Evolutionary conservation across 2,329 filamentous ascomycete species (phyloP).

Genomic region (Paramyrothecium roridum): DNA sequence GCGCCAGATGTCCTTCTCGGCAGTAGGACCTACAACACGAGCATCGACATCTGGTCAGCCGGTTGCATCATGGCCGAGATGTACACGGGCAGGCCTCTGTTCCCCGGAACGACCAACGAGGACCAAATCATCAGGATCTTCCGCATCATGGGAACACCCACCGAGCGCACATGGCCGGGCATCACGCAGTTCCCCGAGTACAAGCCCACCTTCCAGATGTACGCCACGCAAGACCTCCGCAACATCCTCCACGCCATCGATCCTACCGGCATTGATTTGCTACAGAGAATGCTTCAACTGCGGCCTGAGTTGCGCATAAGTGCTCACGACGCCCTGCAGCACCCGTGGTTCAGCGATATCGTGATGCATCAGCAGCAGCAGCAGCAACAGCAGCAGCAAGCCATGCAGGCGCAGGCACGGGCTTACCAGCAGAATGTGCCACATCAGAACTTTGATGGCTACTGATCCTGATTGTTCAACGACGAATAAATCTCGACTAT

Average conservation of each 20-base stretch:
- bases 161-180: slow-evolving; percentile 91
- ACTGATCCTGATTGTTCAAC: slow-evolving; percentile 16
- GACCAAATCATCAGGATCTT: slow-evolving; percentile 98
- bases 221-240: slow-evolving; percentile 85
- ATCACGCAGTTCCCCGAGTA: slow-evolving; percentile 97
- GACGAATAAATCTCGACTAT: neutral
- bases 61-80: slow-evolving; percentile 99
- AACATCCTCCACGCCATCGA: slow-evolving; percentile 90
- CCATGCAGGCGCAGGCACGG: neutral
- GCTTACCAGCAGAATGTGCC: slow-evolving; percentile 28
- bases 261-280: slow-evolving; percentile 76
- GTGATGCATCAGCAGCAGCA: slow-evolving; percentile 53
- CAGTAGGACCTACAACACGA: slow-evolving; percentile 97
- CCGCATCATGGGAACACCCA: slow-evolving; percentile 96
- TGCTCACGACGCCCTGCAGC: slow-evolving; percentile 79
- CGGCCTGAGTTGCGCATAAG: slow-evolving; percentile 89
- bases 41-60: slow-evolving; percentile 98
- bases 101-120: slow-evolving; percentile 97
- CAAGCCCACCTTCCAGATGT: slow-evolving; percentile 92
- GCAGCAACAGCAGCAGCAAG: slow-evolving; percentile 28
- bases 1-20: slow-evolving; percentile 94
- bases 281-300: slow-evolving; percentile 88
- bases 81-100: slow-evolving; percentile 93
- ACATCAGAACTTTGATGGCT: slow-evolving; percentile 33
- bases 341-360: slow-evolving; percentile 88